Conservation (phyloP, 257 asterid species). For the Ilex asprella region DNA sequence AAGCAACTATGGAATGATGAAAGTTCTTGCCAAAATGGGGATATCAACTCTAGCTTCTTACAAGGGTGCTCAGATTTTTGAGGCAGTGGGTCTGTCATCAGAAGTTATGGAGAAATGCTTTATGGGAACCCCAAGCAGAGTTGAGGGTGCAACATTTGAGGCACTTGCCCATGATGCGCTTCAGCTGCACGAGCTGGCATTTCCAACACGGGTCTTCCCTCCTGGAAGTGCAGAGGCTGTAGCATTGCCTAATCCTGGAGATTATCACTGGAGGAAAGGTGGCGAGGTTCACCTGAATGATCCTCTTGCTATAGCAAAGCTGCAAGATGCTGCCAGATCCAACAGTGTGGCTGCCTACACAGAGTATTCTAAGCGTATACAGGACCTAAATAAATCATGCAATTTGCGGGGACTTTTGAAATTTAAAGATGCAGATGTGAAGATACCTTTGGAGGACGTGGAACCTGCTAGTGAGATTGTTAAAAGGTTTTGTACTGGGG, state of each 20-base stretch:
- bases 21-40: constrained; percentile 99
- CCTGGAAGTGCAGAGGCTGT: constrained; percentile 94
- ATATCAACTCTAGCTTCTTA: constrained; percentile 97
- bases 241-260: constrained; percentile 98
- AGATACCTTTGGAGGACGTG: constrained; percentile 81
- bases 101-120: constrained; percentile 96
- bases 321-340: constrained; percentile 90
- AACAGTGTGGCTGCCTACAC: constrained; percentile 91
- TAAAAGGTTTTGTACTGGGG: constrained; percentile 91
- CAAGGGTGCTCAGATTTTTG: constrained; percentile 98
- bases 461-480: constrained; percentile 95
- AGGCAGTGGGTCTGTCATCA: constrained; percentile 98
- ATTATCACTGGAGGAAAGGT: constrained; percentile 97
- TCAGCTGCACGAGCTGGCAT: constrained; percentile 82
- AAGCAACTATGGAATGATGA: constrained; percentile 94
- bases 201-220: constrained; percentile 77
- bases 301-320: constrained; percentile 91
- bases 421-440: constrained; percentile 57
- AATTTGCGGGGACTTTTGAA: constrained; percentile 94
- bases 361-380: constrained; percentile 82
- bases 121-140: constrained; percentile 96
- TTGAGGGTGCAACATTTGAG: constrained; percentile 97
- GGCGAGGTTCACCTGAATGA: constrained; percentile 96
- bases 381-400: constrained; percentile 81
- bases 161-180: constrained; percentile 89